phyloP scores from a whole-genome alignment of 1,139 yeast species.

The Taiozyma onychis region DNA sequence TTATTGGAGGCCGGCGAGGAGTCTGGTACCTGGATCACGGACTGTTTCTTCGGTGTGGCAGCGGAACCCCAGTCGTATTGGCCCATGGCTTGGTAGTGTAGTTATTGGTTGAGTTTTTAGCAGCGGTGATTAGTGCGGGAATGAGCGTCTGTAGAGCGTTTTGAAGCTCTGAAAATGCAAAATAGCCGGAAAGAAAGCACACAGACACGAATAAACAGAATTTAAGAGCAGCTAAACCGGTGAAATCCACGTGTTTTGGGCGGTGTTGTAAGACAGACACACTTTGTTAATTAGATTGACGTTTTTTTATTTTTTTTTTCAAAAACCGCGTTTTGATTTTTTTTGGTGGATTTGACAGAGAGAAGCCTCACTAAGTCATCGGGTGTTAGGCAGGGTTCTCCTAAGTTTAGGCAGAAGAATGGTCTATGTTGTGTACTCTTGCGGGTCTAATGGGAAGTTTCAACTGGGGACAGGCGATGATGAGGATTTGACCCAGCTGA shows the following conservation, averaged over 20 bases:
- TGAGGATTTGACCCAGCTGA: conserved; percentile 42
- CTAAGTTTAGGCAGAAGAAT: background rate
- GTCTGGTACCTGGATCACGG: conserved; percentile 39
- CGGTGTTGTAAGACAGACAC: background rate
- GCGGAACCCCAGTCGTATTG: conserved; percentile 7
- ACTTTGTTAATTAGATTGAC: background rate
- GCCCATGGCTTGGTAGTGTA: conserved; percentile 1
- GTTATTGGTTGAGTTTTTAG: background rate
- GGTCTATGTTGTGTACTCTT: conserved; percentile 36
- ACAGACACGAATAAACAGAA: background rate
- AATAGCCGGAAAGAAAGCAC: background rate
- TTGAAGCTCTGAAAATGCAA: background rate
- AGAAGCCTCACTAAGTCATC: background rate
- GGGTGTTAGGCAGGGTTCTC: background rate
- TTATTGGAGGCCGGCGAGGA: conserved; percentile 33
- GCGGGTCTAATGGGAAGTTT: conserved; percentile 81
- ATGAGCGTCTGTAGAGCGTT: background rate
- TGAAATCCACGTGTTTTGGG: background rate
- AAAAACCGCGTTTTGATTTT: background rate
- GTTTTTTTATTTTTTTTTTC: background rate
- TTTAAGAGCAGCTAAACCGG: background rate
- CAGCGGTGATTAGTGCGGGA: background rate
- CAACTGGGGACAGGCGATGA: conserved; percentile 66
- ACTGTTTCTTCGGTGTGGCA: conserved; percentile 20
- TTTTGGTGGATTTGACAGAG: background rate